phyloP scores from a whole-genome alignment of 495 filamentous ascomycete species.

The Penicillium coprophilum region DNA sequence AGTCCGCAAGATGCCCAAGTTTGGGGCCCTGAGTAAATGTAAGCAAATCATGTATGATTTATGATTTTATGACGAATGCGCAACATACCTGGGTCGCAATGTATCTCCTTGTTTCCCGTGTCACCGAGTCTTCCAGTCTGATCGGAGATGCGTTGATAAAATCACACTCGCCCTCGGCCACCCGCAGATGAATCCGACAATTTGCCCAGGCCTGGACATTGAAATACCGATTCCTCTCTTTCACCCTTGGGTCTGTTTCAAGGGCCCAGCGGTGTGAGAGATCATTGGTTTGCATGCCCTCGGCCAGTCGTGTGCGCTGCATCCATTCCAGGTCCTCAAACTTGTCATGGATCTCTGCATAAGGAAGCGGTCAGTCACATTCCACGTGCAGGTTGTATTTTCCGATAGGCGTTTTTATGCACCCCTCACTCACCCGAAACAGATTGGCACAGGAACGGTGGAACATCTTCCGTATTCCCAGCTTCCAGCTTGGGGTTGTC shows the following conservation, averaged over 20 bases:
- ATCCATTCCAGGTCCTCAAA: constrained; percentile 53
- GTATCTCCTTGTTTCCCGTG: constrained; percentile 53
- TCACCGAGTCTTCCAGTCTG: constrained; percentile 56
- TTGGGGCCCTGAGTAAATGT: constrained; percentile 71
- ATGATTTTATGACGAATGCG: constrained; percentile 5
- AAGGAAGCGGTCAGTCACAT: constrained; percentile 24
- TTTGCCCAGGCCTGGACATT: constrained; percentile 86
- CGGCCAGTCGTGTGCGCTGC: constrained; percentile 39
- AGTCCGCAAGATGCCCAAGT: constrained; percentile 62
- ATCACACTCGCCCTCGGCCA: constrained; percentile 75
- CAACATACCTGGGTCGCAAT: constrained; percentile 65
- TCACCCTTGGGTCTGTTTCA: constrained; percentile 50
- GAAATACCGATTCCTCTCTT: constrained; percentile 70
- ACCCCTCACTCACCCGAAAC: constrained; percentile 39
- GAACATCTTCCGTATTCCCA: constrained; percentile 39
- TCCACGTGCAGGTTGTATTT: constrained; percentile 24
- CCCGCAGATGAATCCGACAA: constrained; percentile 80
- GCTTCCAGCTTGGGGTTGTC: constrained; percentile 36
- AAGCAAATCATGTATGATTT: background rate
- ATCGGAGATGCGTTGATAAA: constrained; percentile 98
- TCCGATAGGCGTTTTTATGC: constrained; percentile 22
- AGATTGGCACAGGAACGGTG: constrained; percentile 46
- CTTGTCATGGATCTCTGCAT: constrained; percentile 45
- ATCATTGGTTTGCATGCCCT: constrained; percentile 38
- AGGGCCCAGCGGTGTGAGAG: constrained; percentile 50